Evolutionary conservation across 2,329 filamentous ascomycete genomes (phyloP).

Genomic region (Alternaria longipes): DNA sequence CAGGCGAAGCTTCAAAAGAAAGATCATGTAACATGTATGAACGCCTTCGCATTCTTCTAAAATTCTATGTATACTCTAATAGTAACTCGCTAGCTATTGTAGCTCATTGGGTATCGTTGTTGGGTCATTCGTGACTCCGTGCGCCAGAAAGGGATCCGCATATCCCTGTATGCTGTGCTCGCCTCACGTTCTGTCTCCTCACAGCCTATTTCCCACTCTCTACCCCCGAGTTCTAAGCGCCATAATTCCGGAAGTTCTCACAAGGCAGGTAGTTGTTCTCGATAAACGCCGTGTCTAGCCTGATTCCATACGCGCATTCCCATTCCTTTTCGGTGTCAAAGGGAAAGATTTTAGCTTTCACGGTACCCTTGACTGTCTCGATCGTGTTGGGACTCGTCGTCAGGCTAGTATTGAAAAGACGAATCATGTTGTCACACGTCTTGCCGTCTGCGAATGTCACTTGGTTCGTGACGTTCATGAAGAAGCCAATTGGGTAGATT

Average conservation of each 20-base stretch:
- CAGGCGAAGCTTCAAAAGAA: not conserved
- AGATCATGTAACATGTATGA: not conserved
- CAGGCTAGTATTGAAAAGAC: conserved; percentile 59
- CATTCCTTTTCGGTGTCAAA: conserved; percentile 44
- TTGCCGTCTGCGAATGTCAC: conserved; percentile 57
- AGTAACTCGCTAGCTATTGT: not conserved
- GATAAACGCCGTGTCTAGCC: conserved; percentile 52
- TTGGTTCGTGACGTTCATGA: conserved; percentile 65
- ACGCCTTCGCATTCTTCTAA: not conserved
- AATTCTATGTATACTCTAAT: not conserved
- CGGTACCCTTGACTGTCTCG: conserved; percentile 45
- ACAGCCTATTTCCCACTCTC: not conserved
- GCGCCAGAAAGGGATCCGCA: not conserved
- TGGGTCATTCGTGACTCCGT: not conserved
- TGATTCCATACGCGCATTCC: conserved; percentile 45
- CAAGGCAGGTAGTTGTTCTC: conserved; percentile 52
- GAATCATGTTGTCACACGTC: conserved; percentile 57
- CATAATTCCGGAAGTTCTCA: conserved; percentile 44
- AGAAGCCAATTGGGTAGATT: conserved; percentile 56
- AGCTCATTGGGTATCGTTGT: conserved; percentile 1
- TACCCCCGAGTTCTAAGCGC: not conserved
- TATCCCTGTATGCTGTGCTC: not conserved
- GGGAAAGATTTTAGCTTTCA: conserved; percentile 40
- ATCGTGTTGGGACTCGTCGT: conserved; percentile 46
- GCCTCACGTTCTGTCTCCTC: not conserved